Evolutionary conservation across 139 green algal genomes (phyloP), one percentile per base, ranked within the genome.

Genomic region (Ettlia oleoabundans): DNA sequence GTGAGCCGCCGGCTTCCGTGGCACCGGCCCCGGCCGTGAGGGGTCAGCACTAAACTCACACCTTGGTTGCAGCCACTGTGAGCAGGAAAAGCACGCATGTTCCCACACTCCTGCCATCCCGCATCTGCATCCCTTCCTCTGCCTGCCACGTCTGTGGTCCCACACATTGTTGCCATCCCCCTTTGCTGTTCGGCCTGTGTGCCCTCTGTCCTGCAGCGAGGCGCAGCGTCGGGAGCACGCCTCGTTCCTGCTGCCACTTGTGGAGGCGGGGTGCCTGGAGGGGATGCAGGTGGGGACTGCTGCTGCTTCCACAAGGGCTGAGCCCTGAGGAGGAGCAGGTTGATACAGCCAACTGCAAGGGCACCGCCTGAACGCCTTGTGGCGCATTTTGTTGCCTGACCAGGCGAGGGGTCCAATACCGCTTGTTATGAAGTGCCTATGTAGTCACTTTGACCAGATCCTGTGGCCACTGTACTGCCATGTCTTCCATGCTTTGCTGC

Each of bases 191-290:
- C n/a, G n/a, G n/a, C n/a, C n/a, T n/a, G n/a, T n/a, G n/a, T n/a
- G n/a, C 42, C 30, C n/a, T 43, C 33, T 38, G 8, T 42, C 40
- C 19, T 38, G 73, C 73, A 80, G 73, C 37, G 73, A 67, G 52
- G 73, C 19, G 6, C 73, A 80, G 73, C 73, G 73, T 3, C 73
- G 68, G 73, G 73, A 80, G 73, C 58, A 67, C 24, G 73, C 73
- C 26, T 51, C 73, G 35, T 80, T 80, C 53, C 73, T 80, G 73
- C 24, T 52, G 35, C 73, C 73, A 22, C 73, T 80, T 7, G 35
- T 80, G 13, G 73, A 80, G 28, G 73, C 58, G 0, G 73, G 63
- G 22, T 80, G 73, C 53, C 68, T 55, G 22, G 73, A 80, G 28
- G 73, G 73, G 30, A 53, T 80, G 73, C 73, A 80, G 71, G 71